Conservation (phyloP, 352 stramenopile genomes). For the Blastocystis sp. region DNA sequence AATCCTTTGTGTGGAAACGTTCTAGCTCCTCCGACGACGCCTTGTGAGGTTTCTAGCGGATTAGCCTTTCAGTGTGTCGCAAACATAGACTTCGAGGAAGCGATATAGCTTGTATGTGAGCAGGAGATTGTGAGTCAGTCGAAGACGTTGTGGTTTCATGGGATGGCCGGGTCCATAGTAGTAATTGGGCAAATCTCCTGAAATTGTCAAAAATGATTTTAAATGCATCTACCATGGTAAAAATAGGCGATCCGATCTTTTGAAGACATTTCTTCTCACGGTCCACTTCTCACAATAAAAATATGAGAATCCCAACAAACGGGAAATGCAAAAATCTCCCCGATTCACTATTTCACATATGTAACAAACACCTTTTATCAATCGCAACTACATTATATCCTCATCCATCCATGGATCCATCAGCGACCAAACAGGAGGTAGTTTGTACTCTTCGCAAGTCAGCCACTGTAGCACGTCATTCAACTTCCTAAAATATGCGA, state of each 20-base stretch:
- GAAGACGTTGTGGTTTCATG: slow-evolving; percentile 85
- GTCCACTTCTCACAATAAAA: slow-evolving; percentile 75
- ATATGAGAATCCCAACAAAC: slow-evolving; percentile 1
- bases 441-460: neutral
- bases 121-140: slow-evolving; percentile 93
- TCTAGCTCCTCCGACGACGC: slow-evolving; percentile 83
- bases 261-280: slow-evolving; percentile 79
- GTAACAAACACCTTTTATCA: neutral
- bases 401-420: neutral
- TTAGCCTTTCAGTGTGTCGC: neutral
- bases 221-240: slow-evolving; percentile 65
- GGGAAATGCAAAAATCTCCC: neutral
- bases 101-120: slow-evolving; percentile 95
- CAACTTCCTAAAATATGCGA: neutral
- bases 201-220: neutral
- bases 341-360: neutral
- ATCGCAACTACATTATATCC: neutral
- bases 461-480: neutral
- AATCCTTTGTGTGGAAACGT: slow-evolving; percentile 91
- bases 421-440: neutral
- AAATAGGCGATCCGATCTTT: slow-evolving; percentile 54
- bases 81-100: slow-evolving; percentile 95
- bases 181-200: slow-evolving; percentile 88
- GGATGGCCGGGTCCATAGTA: slow-evolving; percentile 90
- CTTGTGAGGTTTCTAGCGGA: slow-evolving; percentile 69